These are phyloP conservation scores for Leccinum imitatum DNA, from an alignment of 768 basidiomycete species.

Conservation along the genomic window DNA sequence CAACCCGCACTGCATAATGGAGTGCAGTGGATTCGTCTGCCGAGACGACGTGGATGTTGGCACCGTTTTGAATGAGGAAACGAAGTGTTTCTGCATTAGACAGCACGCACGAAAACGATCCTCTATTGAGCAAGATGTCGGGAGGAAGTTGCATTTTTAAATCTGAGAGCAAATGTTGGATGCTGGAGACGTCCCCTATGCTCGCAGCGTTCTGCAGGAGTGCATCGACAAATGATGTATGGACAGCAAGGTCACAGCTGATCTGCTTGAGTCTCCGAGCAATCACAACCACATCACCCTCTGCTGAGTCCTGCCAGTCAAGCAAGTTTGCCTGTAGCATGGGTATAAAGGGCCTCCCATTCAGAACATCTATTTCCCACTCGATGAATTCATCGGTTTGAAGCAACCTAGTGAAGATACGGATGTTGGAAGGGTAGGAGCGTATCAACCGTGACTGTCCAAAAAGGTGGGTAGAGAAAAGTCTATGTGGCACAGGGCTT, in stretches of 20 bases:
- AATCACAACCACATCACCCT: not conserved
- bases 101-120: not conserved
- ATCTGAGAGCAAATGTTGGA: not conserved
- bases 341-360: accelerated
- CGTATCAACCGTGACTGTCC: no score
- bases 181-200: not conserved
- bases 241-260: not conserved
- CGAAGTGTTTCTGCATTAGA: not conserved
- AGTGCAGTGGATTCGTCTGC: not conserved
- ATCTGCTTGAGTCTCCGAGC: not conserved
- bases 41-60: not conserved
- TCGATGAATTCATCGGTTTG: not conserved
- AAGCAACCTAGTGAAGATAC: not conserved
- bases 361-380: not conserved
- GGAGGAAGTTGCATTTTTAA: not conserved
- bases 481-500: not conserved
- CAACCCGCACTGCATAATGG: not conserved
- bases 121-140: not conserved
- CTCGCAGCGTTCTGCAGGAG: not conserved
- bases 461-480: not conserved
- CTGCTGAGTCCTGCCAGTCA: not conserved
- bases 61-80: not conserved
- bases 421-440: no score
- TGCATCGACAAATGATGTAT: not conserved
- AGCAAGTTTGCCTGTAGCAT: not conserved